A percentile compares a stretch with the other conserved stretches of the same genome.
These are phyloP conservation scores for Rutstroemia sp. DNA, from an alignment of 2,329 filamentous ascomycete genomes.

Conservation along the genomic window DNA sequence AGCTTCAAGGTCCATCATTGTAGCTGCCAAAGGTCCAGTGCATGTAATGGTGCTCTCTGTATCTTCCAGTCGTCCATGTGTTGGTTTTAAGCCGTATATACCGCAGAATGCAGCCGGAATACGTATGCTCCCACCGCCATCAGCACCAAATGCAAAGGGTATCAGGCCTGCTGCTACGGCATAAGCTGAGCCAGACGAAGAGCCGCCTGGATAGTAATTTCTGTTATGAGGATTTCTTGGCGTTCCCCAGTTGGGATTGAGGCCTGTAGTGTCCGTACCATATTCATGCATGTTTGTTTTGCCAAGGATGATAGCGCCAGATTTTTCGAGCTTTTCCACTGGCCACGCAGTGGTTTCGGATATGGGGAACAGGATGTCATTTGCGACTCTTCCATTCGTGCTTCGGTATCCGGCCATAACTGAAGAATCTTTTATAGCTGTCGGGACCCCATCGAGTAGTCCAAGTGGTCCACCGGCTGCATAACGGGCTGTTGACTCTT, in stretches of 20 bases:
- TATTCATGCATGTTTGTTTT: constrained; percentile 56
- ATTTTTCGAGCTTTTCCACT: constrained; percentile 39
- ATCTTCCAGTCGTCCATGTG: constrained; percentile 46
- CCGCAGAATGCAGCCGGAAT: constrained; percentile 44
- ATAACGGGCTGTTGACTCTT: constrained; percentile 66
- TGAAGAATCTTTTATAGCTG: constrained; percentile 50
- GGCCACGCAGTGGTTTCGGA: constrained; percentile 39
- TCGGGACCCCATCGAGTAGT: constrained; percentile 48
- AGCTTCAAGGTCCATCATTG: constrained; percentile 67
- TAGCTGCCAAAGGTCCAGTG: constrained; percentile 67
- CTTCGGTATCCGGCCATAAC: constrained; percentile 44
- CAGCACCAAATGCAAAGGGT: constrained; percentile 45
- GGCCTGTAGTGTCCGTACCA: constrained; percentile 53
- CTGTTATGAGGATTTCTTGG: constrained; percentile 44
- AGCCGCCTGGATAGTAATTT: constrained; percentile 46
- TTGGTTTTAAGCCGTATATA: constrained; percentile 41
- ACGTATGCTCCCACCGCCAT: constrained; percentile 45
- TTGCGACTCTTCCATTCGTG: constrained; percentile 44
- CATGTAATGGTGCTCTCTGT: constrained; percentile 51
- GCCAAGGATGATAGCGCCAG: constrained; percentile 48
- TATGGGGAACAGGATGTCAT: constrained; percentile 23
- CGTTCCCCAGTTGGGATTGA: constrained; percentile 49
- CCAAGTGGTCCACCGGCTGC: constrained; percentile 41
- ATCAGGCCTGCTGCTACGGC: constrained; percentile 44
- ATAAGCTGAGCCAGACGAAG: constrained; percentile 45